Evolutionary conservation across 2,329 filamentous ascomycete species (phyloP).

Genomic region (Fusarium sp.): DNA sequence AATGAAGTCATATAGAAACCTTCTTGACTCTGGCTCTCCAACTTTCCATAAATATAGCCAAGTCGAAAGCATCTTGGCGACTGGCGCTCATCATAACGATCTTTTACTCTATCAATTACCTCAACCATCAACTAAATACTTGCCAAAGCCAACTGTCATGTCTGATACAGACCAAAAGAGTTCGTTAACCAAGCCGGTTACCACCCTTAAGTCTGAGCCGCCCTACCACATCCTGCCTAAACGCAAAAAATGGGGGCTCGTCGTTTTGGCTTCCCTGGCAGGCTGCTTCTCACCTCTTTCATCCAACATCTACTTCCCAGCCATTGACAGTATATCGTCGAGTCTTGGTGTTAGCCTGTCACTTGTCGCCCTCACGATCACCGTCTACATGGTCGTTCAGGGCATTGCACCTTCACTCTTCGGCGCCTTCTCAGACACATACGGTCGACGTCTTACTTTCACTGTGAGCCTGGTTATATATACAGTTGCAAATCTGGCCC

Average conservation of each 20-base stretch:
- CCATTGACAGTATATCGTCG: slow-evolving; percentile 36
- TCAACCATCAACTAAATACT: not conserved
- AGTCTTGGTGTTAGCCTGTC: slow-evolving; percentile 36
- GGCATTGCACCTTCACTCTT: slow-evolving; percentile 54
- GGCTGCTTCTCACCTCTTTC: slow-evolving; percentile 37
- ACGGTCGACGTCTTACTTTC: slow-evolving; percentile 23
- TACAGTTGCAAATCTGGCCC: slow-evolving; percentile 19
- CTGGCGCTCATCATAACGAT: not conserved
- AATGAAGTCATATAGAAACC: not conserved
- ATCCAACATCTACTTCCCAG: slow-evolving; percentile 43
- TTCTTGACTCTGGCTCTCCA: not conserved
- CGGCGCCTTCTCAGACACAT: slow-evolving; percentile 52
- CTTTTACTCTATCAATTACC: not conserved
- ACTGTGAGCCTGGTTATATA: slow-evolving; percentile 16
- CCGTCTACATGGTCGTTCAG: slow-evolving; percentile 54
- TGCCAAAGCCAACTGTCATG: not conserved
- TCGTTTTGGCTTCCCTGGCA: slow-evolving; percentile 35
- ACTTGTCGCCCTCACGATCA: slow-evolving; percentile 50
- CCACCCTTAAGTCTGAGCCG: not conserved
- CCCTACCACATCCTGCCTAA: slow-evolving; percentile 11
- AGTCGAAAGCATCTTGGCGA: not conserved
- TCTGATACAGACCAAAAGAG: not conserved
- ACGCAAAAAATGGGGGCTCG: slow-evolving; percentile 33
- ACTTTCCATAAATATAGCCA: not conserved
- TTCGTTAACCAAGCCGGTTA: not conserved